Percentiles rank a stretch among this genome's conserved stretches.
Evolutionary conservation across 495 filamentous ascomycete genomes (phyloP).

Genomic region (Aspergillus ostianus): DNA sequence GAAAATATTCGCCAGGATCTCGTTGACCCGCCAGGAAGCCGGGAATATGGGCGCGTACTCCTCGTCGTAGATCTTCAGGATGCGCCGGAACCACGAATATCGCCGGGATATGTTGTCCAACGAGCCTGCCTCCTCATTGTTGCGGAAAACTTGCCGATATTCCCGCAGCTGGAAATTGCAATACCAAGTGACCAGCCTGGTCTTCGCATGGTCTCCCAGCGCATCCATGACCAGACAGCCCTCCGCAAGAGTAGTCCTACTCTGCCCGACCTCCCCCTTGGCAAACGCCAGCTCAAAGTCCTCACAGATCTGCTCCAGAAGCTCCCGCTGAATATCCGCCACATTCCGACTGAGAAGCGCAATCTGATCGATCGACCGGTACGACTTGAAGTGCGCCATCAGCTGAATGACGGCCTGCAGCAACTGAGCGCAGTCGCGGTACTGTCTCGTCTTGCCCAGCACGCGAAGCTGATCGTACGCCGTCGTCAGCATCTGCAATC

Average conservation of each 20-base stretch:
- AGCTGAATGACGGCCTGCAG: constrained; percentile 96
- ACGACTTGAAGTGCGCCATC: constrained; percentile 98
- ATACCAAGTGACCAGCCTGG: constrained; percentile 90
- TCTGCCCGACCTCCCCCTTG: constrained; percentile 75
- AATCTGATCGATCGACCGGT: constrained; percentile 96
- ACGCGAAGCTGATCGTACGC: constrained; percentile 93
- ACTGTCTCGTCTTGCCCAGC: constrained; percentile 82
- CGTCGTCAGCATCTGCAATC: constrained; percentile 97
- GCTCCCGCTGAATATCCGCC: constrained; percentile 87
- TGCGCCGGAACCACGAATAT: constrained; percentile 95
- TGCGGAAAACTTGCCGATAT: constrained; percentile 91
- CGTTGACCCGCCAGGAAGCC: constrained; percentile 81
- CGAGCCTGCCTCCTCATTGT: constrained; percentile 94
- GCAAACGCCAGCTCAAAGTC: constrained; percentile 96
- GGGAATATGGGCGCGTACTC: constrained; percentile 92
- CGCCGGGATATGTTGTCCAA: constrained; percentile 94
- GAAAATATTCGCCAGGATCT: constrained; percentile 86
- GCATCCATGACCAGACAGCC: constrained; percentile 94
- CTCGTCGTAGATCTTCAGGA: constrained; percentile 93
- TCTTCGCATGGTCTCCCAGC: constrained; percentile 81
- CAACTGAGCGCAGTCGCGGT: constrained; percentile 92
- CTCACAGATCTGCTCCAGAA: constrained; percentile 95
- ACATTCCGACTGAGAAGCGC: constrained; percentile 91
- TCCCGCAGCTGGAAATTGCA: constrained; percentile 96
- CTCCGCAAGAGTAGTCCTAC: constrained; percentile 72